Conservation (phyloP, 306 rosid genomes). For the Elaeagnus macrophylla region DNA sequence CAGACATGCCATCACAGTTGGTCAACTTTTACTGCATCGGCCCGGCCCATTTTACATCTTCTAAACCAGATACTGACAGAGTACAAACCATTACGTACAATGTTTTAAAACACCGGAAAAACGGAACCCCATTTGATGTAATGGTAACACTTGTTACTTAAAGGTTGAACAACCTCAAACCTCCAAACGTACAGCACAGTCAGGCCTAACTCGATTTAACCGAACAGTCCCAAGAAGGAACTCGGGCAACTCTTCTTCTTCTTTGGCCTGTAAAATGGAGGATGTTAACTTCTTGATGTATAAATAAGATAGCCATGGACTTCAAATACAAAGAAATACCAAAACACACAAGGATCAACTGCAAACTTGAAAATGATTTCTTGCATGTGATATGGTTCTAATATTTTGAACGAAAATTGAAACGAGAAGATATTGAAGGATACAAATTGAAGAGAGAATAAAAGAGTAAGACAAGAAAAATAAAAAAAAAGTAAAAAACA, state of each 20-base stretch:
- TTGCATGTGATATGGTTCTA: too few relatives aligned
- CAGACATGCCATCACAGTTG: too few relatives aligned
- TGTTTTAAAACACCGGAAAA: not conserved
- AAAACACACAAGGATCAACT: too few relatives aligned
- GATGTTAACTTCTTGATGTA: not conserved
- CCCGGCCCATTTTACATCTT: too few relatives aligned
- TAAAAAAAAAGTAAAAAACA: too few relatives aligned
- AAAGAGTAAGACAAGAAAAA: too few relatives aligned
- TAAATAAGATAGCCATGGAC: not conserved
- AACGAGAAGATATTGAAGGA: too few relatives aligned
- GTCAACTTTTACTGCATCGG: too few relatives aligned
- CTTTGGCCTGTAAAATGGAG: conserved; percentile 51
- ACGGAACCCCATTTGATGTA: not conserved
- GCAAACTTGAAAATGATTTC: too few relatives aligned
- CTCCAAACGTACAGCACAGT: conserved; percentile 50
- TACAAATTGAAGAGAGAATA: too few relatives aligned
- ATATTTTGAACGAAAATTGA: too few relatives aligned
- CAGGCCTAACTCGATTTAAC: conserved; percentile 55
- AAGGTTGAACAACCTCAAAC: conserved; percentile 21
- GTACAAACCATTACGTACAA: not conserved
- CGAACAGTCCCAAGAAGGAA: conserved; percentile 84
- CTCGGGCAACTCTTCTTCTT: conserved; percentile 72
- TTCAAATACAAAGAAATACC: not conserved
- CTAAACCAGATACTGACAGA: too few relatives aligned
- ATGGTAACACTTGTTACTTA: not conserved